A percentile compares a stretch with the other conserved stretches of the same genome.
These are phyloP conservation scores for Nephelium lappaceum DNA, from an alignment of 345 rosid species.

Conservation along the genomic window DNA sequence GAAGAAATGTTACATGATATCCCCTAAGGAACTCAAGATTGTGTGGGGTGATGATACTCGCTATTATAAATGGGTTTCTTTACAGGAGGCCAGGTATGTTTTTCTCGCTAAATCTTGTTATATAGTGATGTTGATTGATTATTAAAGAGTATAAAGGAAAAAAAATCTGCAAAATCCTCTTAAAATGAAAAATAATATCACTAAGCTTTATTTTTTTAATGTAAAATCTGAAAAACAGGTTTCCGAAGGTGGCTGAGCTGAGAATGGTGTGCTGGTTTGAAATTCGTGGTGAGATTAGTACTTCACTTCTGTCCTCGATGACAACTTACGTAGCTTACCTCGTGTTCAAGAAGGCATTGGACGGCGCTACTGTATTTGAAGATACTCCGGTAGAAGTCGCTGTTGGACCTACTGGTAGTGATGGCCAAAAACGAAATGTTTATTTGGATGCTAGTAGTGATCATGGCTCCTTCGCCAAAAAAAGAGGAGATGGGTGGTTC, in stretches of 20 bases:
- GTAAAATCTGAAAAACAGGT: slow-evolving; percentile 11
- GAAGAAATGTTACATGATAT: slow-evolving; percentile 62
- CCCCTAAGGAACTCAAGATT: slow-evolving; percentile 50
- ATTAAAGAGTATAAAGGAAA: too few relatives aligned
- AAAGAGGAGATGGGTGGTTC: slow-evolving; percentile 67
- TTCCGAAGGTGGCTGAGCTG: slow-evolving; percentile 48
- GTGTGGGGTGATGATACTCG: slow-evolving; percentile 52
- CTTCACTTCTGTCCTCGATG: slow-evolving; percentile 37
- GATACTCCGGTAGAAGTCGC: slow-evolving; percentile 31
- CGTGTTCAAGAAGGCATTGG: slow-evolving; percentile 36
- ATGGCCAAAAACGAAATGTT: slow-evolving; percentile 9
- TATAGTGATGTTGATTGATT: too few relatives aligned
- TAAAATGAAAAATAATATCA: too few relatives aligned
- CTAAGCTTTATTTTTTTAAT: too few relatives aligned
- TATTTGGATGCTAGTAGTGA: slow-evolving; percentile 22
- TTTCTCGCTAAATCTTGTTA: too few relatives aligned
- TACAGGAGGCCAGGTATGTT: slow-evolving; percentile 37
- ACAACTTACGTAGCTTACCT: slow-evolving; percentile 51
- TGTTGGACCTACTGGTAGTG: slow-evolving; percentile 36
- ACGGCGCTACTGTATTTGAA: slow-evolving; percentile 57
- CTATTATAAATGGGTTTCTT: slow-evolving; percentile 58
- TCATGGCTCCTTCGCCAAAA: slow-evolving; percentile 25
- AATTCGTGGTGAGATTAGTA: slow-evolving; percentile 42
- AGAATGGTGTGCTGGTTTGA: slow-evolving; percentile 50
- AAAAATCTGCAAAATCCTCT: too few relatives aligned